Evolutionary conservation across 2,329 filamentous ascomycete genomes (phyloP), one percentile per base, ranked within the genome.

Genomic region (Neofusicoccum cordaticola): DNA sequence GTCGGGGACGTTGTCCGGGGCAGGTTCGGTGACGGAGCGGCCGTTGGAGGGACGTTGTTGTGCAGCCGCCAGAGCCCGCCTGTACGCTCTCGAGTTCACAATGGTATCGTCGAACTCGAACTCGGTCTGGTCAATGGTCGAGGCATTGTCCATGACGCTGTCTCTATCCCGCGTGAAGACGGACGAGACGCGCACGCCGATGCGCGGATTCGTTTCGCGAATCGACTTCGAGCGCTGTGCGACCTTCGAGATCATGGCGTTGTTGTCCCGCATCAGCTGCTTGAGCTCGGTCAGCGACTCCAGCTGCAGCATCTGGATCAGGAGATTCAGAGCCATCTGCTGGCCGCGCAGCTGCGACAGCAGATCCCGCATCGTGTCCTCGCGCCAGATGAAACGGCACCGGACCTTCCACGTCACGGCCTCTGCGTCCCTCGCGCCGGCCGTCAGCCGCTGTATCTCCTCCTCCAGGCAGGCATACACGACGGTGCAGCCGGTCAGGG

Each of bases 261-360:
- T 73, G 42, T 75, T 76, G 9, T 73, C 69, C 34, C 70, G 65
- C 2, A 76, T 67, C 11, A 76, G 65, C 58, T 68, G 68, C 64
- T 69, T 71, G 27, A 76, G 73, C 17, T 76, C 74, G 17, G 69
- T 66, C 62, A 76, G 70, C 3, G 73, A 75, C 64, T 75, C 71
- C 71, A 75, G 75, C 50, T 75, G 74, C n/a, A 76, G 58, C 7
- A 70, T 72, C 50, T 76, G 74, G 15, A 76, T 71, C 12, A 76
- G 68, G 19, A 76, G 51, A 39, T 67, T 73, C 4, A 76, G 67
- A 0, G 73, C 73, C 8, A 71, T 71, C 47, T 76, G 74, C 52
- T 75, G 73, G 1, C 73, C 74, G 22, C 74, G 70, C 22, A 76
- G 73, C 65, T 76, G 74, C 22, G 70, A 70, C 52, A 76, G 64